Evolutionary conservation across 2,329 filamentous ascomycete genomes (phyloP), one percentile per base, ranked within the genome.

Genomic region (Clarireedia homoeocarpa): DNA sequence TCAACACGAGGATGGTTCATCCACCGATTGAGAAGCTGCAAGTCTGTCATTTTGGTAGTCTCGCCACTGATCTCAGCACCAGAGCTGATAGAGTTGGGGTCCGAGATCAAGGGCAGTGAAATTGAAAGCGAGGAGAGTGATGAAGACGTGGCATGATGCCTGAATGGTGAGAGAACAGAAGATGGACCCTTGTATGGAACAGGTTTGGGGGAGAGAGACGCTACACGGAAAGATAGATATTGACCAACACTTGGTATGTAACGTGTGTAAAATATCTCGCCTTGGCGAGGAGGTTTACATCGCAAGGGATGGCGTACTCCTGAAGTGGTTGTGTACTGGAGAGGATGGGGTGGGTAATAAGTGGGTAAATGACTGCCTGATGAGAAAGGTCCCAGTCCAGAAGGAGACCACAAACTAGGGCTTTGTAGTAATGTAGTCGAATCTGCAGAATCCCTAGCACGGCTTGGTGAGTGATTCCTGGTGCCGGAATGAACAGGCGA

Each of bases 201-300:
- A 0, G 86, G 78, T 48, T 80, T 78, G 1, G 80, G 70, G 36
- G 85, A 85, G 5, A 86, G 73, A 0, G 86, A 89, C 0, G 91
- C 91, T 0, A 94, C 85, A 20, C 94, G 85, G 73, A 99, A 95
- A 0, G 89, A 91, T 7, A 99, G 79, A 62, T 91, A 96, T 69
- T 95, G 89, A 5, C 82, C 82, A 2, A 91, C 75, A 48, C 86
- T 92, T 0, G 89, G 89, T 15, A 97, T 77, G 69, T 86, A 96
- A 53, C 94, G 86, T 0, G 85, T 86, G 70, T 99, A 99, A 66
- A 99, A 92, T 0, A 89, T 83, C 66, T 96, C 90, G 14, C 91
- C 91, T 77, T 95, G 91, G 2, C 89, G 84, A 1, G 91, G 89
- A 0, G 92, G 91, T 69, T 95, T 96, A 1, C 89, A 87, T 0